Conservation (phyloP, 192 early-diverging fungal genomes). For the Mortierella antarctica region DNA sequence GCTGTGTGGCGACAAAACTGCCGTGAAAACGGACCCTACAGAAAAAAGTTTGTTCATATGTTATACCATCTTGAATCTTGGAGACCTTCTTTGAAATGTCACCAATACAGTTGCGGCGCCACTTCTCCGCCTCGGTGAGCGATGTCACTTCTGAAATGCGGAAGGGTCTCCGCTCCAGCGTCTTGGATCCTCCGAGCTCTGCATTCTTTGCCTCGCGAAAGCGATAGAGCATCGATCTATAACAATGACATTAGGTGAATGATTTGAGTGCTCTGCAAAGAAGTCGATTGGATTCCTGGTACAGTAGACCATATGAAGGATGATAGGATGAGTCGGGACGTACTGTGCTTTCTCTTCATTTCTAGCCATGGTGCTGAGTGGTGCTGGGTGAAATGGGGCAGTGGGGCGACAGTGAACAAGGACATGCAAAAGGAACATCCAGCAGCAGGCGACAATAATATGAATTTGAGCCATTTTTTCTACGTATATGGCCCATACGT, state of each 20-base stretch:
- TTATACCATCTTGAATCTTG: conserved; percentile 91
- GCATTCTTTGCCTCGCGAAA: conserved; percentile 94
- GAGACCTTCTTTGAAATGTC: conserved; percentile 91
- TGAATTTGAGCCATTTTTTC: too few species aligned
- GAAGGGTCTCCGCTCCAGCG: conserved; percentile 78
- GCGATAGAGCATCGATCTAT: conserved; percentile 91
- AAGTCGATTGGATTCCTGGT: neutral
- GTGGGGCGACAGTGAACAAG: too few species aligned
- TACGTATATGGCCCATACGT: too few species aligned
- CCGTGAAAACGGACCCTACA: neutral
- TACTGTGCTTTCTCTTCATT: conserved; percentile 98
- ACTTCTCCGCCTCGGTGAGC: conserved; percentile 87
- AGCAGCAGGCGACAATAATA: too few species aligned
- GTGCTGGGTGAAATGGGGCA: neutral
- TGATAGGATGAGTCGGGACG: conserved; percentile 12
- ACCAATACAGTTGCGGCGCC: conserved; percentile 89
- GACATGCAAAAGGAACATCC: too few species aligned
- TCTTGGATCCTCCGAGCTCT: conserved; percentile 76
- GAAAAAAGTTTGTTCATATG: neutral
- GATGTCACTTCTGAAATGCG: conserved; percentile 75
- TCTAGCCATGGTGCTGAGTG: conserved; percentile 71
- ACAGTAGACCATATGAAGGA: neutral
- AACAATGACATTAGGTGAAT: neutral
- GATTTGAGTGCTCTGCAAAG: neutral
- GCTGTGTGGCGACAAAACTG: neutral